Evolutionary conservation across 1,139 yeast genomes (phyloP).

Genomic region (Zygoascus sp.): DNA sequence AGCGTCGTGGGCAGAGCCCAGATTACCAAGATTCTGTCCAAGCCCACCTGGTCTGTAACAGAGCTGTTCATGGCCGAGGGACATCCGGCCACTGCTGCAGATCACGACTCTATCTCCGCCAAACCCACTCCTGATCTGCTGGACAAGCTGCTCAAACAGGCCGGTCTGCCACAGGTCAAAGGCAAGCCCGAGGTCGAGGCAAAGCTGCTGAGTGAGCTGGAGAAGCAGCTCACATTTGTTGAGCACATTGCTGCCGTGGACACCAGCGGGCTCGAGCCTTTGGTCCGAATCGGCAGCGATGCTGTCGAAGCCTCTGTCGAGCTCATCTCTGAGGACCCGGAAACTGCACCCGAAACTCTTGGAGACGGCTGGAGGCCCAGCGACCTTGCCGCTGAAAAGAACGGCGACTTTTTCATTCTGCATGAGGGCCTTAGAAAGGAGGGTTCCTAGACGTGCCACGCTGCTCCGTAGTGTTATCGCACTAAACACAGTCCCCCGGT

Average conservation of each 20-base stretch:
- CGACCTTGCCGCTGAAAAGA: constrained; percentile 26
- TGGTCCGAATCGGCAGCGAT: constrained; percentile 31
- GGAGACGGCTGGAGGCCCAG: constrained; percentile 30
- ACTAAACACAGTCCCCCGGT: too few species aligned
- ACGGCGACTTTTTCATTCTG: constrained; percentile 30
- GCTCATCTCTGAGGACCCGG: constrained; percentile 15
- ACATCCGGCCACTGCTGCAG: constrained; percentile 14
- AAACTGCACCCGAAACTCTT: constrained; percentile 18
- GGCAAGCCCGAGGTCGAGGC: constrained; percentile 20
- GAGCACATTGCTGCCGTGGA: constrained; percentile 34
- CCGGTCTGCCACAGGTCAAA: constrained; percentile 26
- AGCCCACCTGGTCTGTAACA: constrained; percentile 29
- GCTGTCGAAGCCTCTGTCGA: constrained; percentile 19
- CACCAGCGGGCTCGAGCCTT: constrained; percentile 32
- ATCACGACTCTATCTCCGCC: constrained; percentile 16
- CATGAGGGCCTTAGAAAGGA: constrained; percentile 30
- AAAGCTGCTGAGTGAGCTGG: constrained; percentile 28
- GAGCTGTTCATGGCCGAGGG: constrained; percentile 22
- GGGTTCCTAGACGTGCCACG: not conserved
- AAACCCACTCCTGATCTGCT: constrained; percentile 23
- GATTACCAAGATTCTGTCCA: constrained; percentile 21
- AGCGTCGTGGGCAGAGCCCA: constrained; percentile 10
- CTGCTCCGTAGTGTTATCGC: too few species aligned
- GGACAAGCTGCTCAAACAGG: constrained; percentile 28
- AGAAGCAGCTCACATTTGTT: constrained; percentile 36